These are phyloP conservation scores for Calonectria ilicicola DNA, from an alignment of 2,329 filamentous ascomycete genomes.

Conservation along the genomic window DNA sequence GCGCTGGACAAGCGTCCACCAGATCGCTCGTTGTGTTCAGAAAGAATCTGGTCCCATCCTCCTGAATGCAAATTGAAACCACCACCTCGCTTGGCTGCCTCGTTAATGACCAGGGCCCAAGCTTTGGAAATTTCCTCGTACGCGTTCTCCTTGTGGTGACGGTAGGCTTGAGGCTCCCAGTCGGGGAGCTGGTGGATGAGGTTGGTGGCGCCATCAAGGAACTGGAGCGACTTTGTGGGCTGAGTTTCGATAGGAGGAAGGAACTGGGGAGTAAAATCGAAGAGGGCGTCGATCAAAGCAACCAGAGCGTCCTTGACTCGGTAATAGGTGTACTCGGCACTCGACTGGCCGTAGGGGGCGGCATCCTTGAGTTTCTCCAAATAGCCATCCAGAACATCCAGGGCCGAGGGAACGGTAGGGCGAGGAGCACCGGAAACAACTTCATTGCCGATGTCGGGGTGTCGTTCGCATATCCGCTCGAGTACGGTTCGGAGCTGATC, in stretches of 20 bases:
- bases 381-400: slow-evolving; percentile 86
- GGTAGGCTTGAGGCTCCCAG: slow-evolving; percentile 90
- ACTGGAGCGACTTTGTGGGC: slow-evolving; percentile 84
- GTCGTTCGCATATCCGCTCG: slow-evolving; percentile 90
- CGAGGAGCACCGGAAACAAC: slow-evolving; percentile 86
- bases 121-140: slow-evolving; percentile 97
- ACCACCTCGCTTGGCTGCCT: slow-evolving; percentile 90
- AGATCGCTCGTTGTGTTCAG: slow-evolving; percentile 89
- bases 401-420: slow-evolving; percentile 84
- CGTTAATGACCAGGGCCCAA: slow-evolving; percentile 91
- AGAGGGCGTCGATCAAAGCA: slow-evolving; percentile 87
- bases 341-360: slow-evolving; percentile 87
- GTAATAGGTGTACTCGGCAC: slow-evolving; percentile 95
- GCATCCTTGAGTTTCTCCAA: slow-evolving; percentile 81
- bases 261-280: slow-evolving; percentile 96
- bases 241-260: slow-evolving; percentile 91
- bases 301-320: slow-evolving; percentile 85
- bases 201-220: slow-evolving; percentile 89
- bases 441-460: slow-evolving; percentile 87
- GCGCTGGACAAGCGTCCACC: slow-evolving; percentile 85
- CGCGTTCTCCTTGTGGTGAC: slow-evolving; percentile 92
- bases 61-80: slow-evolving; percentile 91
- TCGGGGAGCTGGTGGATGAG: slow-evolving; percentile 90
- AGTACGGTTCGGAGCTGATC: slow-evolving; percentile 86
- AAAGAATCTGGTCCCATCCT: slow-evolving; percentile 90